Evolutionary conservation across 1,284 basidiomycete species (phyloP).

Genomic region (Rhodotorula sp.): DNA sequence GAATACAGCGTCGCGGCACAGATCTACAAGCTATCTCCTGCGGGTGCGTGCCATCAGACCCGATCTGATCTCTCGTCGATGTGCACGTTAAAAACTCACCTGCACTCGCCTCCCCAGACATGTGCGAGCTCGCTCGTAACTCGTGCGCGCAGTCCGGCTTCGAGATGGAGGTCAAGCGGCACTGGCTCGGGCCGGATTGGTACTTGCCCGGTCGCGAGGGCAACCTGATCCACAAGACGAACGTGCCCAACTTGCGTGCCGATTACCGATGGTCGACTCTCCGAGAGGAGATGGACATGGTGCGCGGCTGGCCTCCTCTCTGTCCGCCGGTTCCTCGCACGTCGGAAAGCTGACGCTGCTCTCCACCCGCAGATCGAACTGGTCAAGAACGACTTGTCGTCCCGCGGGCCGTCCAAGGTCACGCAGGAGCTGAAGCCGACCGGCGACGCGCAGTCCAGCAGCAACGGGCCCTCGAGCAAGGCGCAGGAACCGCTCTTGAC

Average conservation of each 20-base stretch:
- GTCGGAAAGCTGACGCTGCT: neutral
- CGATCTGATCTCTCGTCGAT: neutral
- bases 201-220: constrained; percentile 82
- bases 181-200: constrained; percentile 91
- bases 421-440: too few relatives aligned
- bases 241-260: constrained; percentile 87
- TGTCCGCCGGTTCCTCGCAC: too few relatives aligned
- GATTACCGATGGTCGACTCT: constrained; percentile 86
- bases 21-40: constrained; percentile 59
- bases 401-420: neutral
- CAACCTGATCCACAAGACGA: constrained; percentile 93
- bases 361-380: neutral
- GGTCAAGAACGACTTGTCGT: neutral
- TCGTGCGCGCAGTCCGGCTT: constrained; percentile 96
- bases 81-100: constrained; percentile 55
- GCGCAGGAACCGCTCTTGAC: constrained; percentile 22
- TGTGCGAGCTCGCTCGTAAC: constrained; percentile 89
- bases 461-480: too few relatives aligned
- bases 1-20: constrained; percentile 98
- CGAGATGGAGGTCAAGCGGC: constrained; percentile 97
- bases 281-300: constrained; percentile 63
- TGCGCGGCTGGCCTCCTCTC: constrained; percentile 9
- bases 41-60: constrained; percentile 35
- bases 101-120: constrained; percentile 47
- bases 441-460: too few relatives aligned